These are phyloP conservation scores for Solanum tarijense DNA, from an alignment of 257 asterid species.

Conservation along the genomic window DNA sequence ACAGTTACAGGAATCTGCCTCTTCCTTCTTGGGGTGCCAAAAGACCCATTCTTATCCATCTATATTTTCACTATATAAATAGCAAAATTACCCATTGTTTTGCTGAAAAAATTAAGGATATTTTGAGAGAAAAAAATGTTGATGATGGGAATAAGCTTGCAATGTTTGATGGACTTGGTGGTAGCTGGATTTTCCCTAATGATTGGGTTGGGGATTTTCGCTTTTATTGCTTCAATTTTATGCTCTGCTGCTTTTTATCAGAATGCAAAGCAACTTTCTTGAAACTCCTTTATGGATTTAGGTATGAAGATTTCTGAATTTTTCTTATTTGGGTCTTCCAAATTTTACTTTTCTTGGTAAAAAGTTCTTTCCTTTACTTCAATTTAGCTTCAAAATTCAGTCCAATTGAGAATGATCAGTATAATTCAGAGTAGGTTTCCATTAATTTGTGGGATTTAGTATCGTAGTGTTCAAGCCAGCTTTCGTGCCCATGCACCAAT, in stretches of 20 bases:
- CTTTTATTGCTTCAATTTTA: slow-evolving; percentile 71
- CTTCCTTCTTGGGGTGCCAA: neutral
- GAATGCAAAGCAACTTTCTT: slow-evolving; percentile 70
- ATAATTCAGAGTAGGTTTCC: neutral
- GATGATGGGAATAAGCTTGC: slow-evolving; percentile 55
- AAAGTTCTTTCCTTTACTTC: neutral
- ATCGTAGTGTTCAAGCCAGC: neutral
- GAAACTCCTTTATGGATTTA: slow-evolving; percentile 11
- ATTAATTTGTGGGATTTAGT: neutral
- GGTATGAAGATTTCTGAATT: neutral
- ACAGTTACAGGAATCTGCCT: neutral
- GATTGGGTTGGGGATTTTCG: slow-evolving; percentile 80
- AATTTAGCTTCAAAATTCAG: neutral
- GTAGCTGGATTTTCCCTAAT: slow-evolving; percentile 82
- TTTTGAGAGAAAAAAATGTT: slow-evolving; percentile 14
- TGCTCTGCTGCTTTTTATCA: slow-evolving; percentile 91
- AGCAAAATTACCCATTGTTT: neutral
- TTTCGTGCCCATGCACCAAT: too few relatives aligned
- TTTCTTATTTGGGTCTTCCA: neutral
- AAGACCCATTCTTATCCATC: neutral
- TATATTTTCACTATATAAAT: neutral
- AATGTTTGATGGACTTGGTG: slow-evolving; percentile 67
- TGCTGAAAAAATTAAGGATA: neutral
- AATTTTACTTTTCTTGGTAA: neutral
- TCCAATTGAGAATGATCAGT: neutral